phyloP scores from a whole-genome alignment of 2,329 filamentous ascomycete species.

The Cytospora piceae region DNA sequence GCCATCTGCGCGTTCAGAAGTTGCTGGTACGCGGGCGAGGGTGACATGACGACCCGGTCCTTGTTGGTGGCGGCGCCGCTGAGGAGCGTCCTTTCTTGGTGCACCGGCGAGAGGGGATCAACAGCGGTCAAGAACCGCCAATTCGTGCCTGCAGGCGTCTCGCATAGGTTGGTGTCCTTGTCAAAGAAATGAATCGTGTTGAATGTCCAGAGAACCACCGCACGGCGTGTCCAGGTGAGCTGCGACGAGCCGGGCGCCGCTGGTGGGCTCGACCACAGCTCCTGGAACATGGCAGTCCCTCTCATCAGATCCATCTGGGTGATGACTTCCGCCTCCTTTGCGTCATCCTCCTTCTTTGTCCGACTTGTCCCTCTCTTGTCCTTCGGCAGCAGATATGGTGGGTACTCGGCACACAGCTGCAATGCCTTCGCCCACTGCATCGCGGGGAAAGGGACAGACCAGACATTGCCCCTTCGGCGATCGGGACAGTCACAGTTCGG shows the following conservation, averaged over 20 bases:
- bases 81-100: conserved; percentile 53
- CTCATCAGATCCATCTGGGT: conserved; percentile 61
- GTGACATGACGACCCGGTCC: conserved; percentile 55
- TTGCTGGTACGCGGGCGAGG: conserved; percentile 54
- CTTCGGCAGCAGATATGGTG: conserved; percentile 42
- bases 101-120: conserved; percentile 61
- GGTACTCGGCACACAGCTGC: conserved; percentile 59
- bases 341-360: conserved; percentile 34
- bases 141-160: conserved; percentile 57
- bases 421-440: conserved; percentile 62
- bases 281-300: conserved; percentile 69
- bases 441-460: conserved; percentile 59
- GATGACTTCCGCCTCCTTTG: conserved; percentile 35
- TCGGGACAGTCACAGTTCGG: conserved; percentile 56
- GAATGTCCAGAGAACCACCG: conserved; percentile 67
- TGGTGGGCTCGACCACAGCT: conserved; percentile 61
- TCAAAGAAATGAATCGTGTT: conserved; percentile 52
- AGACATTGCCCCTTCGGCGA: conserved; percentile 52
- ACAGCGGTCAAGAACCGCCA: conserved; percentile 67
- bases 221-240: conserved; percentile 58
- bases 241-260: conserved; percentile 38
- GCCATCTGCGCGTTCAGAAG: conserved; percentile 60
- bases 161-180: conserved; percentile 48
- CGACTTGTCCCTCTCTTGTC: conserved; percentile 21
- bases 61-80: conserved; percentile 37